phyloP scores from a whole-genome alignment of 192 early-diverging fungal species.

The Nowakowskiella sp. region DNA sequence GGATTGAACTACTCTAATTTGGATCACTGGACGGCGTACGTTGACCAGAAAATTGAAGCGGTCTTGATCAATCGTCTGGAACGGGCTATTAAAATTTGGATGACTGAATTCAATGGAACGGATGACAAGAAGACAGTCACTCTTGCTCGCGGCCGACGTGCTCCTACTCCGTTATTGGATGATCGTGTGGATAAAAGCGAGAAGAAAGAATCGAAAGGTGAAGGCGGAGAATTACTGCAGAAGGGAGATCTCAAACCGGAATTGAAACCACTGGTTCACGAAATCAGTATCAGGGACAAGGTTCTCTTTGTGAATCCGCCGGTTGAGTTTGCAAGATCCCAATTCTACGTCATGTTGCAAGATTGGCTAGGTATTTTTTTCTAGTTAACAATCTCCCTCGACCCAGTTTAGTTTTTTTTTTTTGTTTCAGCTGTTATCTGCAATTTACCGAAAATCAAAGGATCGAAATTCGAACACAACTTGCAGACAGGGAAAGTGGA shows the following conservation, averaged over 20 bases:
- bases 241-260: constrained; percentile 50
- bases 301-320: constrained; percentile 95
- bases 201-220: constrained; percentile 19
- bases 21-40: constrained; percentile 74
- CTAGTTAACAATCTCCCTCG: too few relatives aligned
- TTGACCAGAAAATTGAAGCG: constrained; percentile 72
- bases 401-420: background rate
- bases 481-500: constrained; percentile 36
- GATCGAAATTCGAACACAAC: constrained; percentile 37
- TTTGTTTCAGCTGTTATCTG: constrained; percentile 60
- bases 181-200: constrained; percentile 19
- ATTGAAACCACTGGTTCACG: constrained; percentile 69
- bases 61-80: constrained; percentile 68
- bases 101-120: constrained; percentile 39
- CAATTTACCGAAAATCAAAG: constrained; percentile 73
- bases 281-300: constrained; percentile 88
- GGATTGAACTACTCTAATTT: constrained; percentile 95
- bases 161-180: constrained; percentile 16
- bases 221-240: constrained; percentile 10
- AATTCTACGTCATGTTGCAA: constrained; percentile 86
- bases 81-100: constrained; percentile 70
- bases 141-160: constrained; percentile 14
- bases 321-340: constrained; percentile 82
- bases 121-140: constrained; percentile 5
- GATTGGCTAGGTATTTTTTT: constrained; percentile 63